Conservation (phyloP, 768 basidiomycete genomes). For the Pleurotus pulmonarius region DNA sequence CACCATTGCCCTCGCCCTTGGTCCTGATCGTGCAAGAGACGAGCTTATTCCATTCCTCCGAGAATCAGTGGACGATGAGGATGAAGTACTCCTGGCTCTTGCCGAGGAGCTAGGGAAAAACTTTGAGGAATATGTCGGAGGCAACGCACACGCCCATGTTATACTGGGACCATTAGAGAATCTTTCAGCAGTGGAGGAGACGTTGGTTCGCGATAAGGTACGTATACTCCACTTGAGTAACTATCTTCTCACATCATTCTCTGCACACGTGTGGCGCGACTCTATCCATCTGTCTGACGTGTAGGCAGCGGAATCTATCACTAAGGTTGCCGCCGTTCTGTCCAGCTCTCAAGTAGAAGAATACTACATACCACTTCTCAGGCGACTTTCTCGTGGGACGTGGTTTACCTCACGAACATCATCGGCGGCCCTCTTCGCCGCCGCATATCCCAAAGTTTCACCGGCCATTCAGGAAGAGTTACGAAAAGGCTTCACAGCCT, state of each 20-base stretch:
- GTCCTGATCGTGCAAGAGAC: constrained; percentile 90
- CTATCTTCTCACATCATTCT: background rate
- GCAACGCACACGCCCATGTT: constrained; percentile 80
- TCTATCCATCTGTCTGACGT: background rate
- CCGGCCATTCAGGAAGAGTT: constrained; percentile 79
- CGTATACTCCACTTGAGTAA: constrained; percentile 9
- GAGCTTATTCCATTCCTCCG: constrained; percentile 96
- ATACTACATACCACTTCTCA: constrained; percentile 87
- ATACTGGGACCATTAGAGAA: constrained; percentile 92
- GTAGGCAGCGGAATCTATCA: constrained; percentile 94
- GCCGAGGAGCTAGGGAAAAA: constrained; percentile 92
- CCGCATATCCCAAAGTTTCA: constrained; percentile 82
- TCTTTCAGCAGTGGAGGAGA: constrained; percentile 95
- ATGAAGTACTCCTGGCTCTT: constrained; percentile 93
- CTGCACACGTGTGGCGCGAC: background rate
- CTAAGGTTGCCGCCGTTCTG: constrained; percentile 79
- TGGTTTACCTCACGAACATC: constrained; percentile 99
- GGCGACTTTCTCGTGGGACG: constrained; percentile 86
- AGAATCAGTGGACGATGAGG: constrained; percentile 99
- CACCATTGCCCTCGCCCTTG: constrained; percentile 95
- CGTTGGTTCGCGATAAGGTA: constrained; percentile 96
- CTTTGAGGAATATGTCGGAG: constrained; percentile 95
- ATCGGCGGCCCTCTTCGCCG: constrained; percentile 88
- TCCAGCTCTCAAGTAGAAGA: constrained; percentile 81
- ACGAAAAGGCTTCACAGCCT: constrained; percentile 74